phyloP scores from a whole-genome alignment of 1,139 yeast species.

The Magnusiomyces sp. region DNA sequence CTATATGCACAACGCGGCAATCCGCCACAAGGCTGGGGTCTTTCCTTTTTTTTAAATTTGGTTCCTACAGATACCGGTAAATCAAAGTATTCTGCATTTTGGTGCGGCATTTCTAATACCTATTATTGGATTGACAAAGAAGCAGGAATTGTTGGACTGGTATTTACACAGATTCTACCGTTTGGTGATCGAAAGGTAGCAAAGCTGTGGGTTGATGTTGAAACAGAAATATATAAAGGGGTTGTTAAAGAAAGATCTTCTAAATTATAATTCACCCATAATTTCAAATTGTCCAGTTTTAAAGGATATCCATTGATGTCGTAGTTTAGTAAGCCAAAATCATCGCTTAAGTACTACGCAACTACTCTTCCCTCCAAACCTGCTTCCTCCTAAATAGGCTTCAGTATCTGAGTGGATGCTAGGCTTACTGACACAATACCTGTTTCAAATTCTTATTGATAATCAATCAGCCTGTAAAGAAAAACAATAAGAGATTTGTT shows the following conservation, averaged over 20 bases:
- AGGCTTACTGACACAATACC: no score
- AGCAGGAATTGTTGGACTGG: constrained; percentile 37
- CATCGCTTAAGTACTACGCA: no score
- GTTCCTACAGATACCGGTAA: constrained; percentile 34
- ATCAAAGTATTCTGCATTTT: constrained; percentile 34
- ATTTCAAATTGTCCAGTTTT: no score
- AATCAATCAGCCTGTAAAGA: no score
- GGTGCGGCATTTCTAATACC: constrained; percentile 42
- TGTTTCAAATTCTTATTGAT: no score
- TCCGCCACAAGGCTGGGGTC: constrained; percentile 21
- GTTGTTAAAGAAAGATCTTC: background rate
- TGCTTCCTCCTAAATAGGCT: no score
- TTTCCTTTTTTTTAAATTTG: constrained; percentile 12
- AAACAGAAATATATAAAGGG: constrained; percentile 6
- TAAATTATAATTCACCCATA: no score
- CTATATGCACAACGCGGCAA: constrained; percentile 16
- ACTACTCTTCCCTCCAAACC: no score
- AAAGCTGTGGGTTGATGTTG: constrained; percentile 9
- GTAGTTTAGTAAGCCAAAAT: no score
- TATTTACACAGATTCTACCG: constrained; percentile 38
- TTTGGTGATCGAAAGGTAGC: constrained; percentile 12
- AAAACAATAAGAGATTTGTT: no score
- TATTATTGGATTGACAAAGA: constrained; percentile 42
- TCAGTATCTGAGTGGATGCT: no score
- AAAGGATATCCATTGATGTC: no score